Evolutionary conservation across 2,329 filamentous ascomycete genomes (phyloP).

Genomic region (Diatrype stigma): DNA sequence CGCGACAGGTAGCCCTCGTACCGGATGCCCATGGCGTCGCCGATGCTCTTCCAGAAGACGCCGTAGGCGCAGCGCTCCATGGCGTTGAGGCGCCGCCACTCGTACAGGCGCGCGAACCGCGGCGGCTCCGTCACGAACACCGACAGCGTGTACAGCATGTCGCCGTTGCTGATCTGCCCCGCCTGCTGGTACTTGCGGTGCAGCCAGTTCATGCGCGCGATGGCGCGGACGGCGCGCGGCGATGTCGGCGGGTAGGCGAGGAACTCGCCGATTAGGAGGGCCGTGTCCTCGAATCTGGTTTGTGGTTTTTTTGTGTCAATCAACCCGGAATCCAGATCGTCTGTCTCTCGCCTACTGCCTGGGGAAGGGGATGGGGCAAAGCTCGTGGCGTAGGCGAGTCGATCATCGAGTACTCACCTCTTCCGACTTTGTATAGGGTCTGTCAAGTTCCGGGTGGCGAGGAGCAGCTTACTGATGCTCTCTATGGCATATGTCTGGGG

Average conservation of each 20-base stretch:
- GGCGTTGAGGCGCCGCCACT: constrained; percentile 65
- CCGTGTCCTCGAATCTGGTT: constrained; percentile 29
- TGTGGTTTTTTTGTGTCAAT: neutral
- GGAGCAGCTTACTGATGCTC: constrained; percentile 24
- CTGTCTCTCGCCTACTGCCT: too few species aligned
- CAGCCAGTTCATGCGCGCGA: constrained; percentile 36
- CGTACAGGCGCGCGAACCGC: constrained; percentile 59
- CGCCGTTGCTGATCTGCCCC: constrained; percentile 33
- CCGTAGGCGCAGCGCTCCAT: constrained; percentile 65
- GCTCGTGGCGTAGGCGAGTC: too few species aligned
- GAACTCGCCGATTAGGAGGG: constrained; percentile 26
- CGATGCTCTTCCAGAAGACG: constrained; percentile 67
- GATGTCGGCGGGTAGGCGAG: constrained; percentile 32
- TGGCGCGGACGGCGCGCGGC: constrained; percentile 28
- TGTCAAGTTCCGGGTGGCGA: constrained; percentile 27
- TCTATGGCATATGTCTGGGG: constrained; percentile 28
- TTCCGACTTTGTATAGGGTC: constrained; percentile 27
- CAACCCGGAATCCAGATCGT: too few species aligned
- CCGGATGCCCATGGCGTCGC: constrained; percentile 64
- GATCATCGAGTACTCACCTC: too few species aligned
- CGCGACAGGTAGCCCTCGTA: constrained; percentile 36
- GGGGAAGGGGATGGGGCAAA: too few species aligned
- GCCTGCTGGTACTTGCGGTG: constrained; percentile 29
- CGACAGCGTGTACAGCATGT: constrained; percentile 36
- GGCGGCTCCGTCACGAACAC: constrained; percentile 65